phyloP scores from a whole-genome alignment of 352 stramenopile species.

The Pythium biforme region DNA sequence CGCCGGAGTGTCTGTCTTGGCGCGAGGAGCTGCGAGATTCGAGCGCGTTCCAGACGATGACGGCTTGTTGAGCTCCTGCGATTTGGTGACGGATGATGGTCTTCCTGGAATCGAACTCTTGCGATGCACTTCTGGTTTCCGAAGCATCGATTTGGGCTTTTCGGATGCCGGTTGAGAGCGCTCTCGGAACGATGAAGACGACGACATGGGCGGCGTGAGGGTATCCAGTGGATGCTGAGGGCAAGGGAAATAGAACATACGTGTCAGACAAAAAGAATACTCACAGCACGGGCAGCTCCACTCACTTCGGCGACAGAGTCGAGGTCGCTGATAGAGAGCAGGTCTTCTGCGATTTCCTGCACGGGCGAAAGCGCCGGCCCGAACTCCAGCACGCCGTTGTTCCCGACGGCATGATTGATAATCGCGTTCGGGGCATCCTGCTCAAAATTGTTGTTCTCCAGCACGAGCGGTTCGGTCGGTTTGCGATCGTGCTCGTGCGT shows the following conservation, averaged over 20 bases:
- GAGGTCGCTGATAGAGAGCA: conserved; percentile 17
- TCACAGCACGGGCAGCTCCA: background rate
- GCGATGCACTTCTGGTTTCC: conserved; percentile 22
- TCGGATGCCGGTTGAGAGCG: background rate
- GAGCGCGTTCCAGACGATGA: background rate
- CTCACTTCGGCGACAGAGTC: conserved; percentile 17
- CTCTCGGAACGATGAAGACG: conserved; percentile 3
- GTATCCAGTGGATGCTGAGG: conserved; percentile 18
- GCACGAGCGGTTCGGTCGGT: background rate
- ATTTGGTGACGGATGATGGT: conserved; percentile 16
- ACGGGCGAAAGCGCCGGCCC: conserved; percentile 16
- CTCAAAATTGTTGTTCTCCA: conserved; percentile 15
- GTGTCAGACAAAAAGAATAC: background rate
- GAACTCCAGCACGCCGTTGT: conserved; percentile 4
- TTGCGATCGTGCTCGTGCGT: background rate
- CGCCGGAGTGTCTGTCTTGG: conserved; percentile 2
- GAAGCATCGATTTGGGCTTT: conserved; percentile 16
- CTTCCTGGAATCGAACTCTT: conserved; percentile 5
- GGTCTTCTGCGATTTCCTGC: conserved; percentile 21
- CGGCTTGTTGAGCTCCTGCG: conserved; percentile 9
- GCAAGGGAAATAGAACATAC: background rate
- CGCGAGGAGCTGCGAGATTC: background rate
- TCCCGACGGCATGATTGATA: background rate
- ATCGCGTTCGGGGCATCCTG: background rate
- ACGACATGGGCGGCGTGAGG: conserved; percentile 5